Base-by-base conservation (phyloP, 306 rosid species). In the Cucumis cinereus region DNA sequence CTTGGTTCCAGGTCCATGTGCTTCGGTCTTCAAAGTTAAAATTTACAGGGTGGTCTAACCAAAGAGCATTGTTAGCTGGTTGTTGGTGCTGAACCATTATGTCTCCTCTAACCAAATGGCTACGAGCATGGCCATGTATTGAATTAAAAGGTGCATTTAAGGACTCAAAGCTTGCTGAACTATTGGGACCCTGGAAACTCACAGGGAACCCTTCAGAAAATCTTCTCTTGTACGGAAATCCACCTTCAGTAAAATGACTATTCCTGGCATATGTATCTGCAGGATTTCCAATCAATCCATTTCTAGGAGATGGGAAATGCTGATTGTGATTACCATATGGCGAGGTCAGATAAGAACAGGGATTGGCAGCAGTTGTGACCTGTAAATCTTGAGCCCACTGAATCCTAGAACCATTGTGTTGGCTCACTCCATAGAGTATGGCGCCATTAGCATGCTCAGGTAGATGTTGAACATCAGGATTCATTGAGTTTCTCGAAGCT, bases 221-320 rank as follows among this genome's bases (percentile, higher is more conserved):
- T 89, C 91, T 93, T 83, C 90, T 87, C 84, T 93, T 93, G 88
- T 78, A 87, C 13, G 88, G 97, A 82, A 85, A 89, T 83, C 97
- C 84, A 45, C 77, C 87, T 64, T 93, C 97, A 56, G 88, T 68
- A 38, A 84, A 85, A 78, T 76, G 84, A 33, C 74, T 77, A 81
- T 83, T 87, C 83, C 96, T 87, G 52, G 88, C 92, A 41, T 77
- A 84, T 74, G 85, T 86, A 81, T 89, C 90, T 14, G 89, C 78
- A 79, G 93, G 73, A 72, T n/a, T 67, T 67, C 53, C 73, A 19
- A 40, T 67, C 26, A 41, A 67, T 67, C 73, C 73, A 41, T 22
- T 67, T 67, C 90, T 81, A 54, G 91, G 82, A 77, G 95, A 86
- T 13, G 90, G 85, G 62, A 82, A 60, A 23, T 85, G 96, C 82